Evolutionary conservation across 129 eudicot genomes (phyloP).

Genomic region (Saposhnikovia divaricata): DNA sequence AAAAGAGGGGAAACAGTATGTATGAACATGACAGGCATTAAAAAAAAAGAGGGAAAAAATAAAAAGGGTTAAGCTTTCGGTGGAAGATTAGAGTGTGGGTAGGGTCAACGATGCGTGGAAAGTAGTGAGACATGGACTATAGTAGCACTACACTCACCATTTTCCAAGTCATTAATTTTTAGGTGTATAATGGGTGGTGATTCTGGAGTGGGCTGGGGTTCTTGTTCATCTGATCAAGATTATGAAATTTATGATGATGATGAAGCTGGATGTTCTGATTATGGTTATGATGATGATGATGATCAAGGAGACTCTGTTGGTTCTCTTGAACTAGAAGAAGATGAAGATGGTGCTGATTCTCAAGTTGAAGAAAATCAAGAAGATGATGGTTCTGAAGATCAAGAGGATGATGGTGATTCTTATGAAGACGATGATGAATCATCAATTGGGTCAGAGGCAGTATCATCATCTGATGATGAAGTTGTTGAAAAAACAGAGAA

Average conservation of each 20-base stretch:
- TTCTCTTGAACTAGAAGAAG: background rate
- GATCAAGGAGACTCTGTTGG: background rate
- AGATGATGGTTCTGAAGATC: background rate
- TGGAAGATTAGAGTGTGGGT: background rate
- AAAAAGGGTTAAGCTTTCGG: background rate
- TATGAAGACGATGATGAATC: background rate
- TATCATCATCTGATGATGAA: conserved; percentile 1
- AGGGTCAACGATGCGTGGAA: background rate
- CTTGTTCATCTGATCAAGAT: background rate
- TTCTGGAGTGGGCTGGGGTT: background rate
- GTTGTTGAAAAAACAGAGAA: conserved; percentile 13
- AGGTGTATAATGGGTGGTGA: background rate
- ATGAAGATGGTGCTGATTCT: background rate
- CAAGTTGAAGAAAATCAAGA: background rate
- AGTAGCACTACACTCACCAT: background rate
- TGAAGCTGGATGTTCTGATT: background rate
- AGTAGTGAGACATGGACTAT: background rate
- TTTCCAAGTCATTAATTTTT: background rate
- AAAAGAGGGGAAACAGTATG: background rate
- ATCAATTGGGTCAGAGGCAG: background rate
- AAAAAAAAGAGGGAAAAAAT: background rate
- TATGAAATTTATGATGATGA: background rate
- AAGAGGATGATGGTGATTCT: background rate
- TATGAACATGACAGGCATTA: no score
- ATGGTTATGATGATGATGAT: background rate